These are phyloP conservation scores for Nasturtium officinale DNA, from an alignment of 345 rosid species.

Conservation along the genomic window DNA sequence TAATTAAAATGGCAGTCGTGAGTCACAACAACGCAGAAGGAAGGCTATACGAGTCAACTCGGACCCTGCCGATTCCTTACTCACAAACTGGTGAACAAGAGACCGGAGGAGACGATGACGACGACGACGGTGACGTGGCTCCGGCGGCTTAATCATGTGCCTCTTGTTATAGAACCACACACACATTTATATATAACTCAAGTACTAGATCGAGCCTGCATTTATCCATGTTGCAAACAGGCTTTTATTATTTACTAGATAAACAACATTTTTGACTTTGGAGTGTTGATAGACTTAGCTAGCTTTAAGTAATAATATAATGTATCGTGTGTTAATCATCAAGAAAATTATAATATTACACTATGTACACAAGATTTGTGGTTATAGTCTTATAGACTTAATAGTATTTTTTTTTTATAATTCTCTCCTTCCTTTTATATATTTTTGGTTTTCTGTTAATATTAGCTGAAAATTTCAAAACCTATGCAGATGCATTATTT, in stretches of 20 bases:
- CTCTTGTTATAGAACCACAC: constrained; percentile 14
- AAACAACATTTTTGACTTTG: constrained; percentile 36
- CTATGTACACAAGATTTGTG: background rate
- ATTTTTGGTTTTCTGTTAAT: background rate
- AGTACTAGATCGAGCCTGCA: constrained; percentile 18
- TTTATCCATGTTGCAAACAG: constrained; percentile 23
- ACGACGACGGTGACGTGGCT: constrained; percentile 44
- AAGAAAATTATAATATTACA: constrained; percentile 16
- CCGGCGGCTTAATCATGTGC: constrained; percentile 43
- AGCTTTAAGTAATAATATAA: constrained; percentile 23
- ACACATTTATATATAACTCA: background rate
- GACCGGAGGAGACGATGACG: constrained; percentile 45
- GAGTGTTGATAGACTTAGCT: constrained; percentile 36
- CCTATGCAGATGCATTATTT: background rate
- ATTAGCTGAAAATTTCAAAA: background rate
- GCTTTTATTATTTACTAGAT: constrained; percentile 10
- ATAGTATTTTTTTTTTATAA: background rate
- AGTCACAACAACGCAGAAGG: constrained; percentile 34
- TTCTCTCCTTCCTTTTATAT: background rate
- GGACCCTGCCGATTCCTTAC: constrained; percentile 15
- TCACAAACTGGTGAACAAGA: constrained; percentile 30
- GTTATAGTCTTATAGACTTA: background rate
- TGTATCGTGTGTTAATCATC: constrained; percentile 21
- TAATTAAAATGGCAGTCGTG: constrained; percentile 36
- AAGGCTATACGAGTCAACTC: constrained; percentile 35